Evolutionary conservation across 2,329 filamentous ascomycete genomes (phyloP).

Genomic region (Ceratocystis papillata): DNA sequence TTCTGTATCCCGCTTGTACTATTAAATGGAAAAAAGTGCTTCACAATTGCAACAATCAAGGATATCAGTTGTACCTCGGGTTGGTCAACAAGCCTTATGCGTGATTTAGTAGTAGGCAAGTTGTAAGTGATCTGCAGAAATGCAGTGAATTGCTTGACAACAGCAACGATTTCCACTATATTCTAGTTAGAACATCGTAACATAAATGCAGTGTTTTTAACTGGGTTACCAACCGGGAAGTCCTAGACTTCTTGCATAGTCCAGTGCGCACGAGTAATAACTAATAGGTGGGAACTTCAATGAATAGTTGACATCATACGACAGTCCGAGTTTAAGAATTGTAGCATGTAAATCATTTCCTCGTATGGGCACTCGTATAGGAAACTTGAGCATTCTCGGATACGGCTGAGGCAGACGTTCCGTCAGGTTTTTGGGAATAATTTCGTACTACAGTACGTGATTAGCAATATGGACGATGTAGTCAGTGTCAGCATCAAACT

Average conservation of each 20-base stretch:
- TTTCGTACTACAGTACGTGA: conserved; percentile 38
- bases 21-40: conserved; percentile 65
- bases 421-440: conserved; percentile 52
- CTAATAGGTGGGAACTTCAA: conserved; percentile 66
- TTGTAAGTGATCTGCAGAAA: conserved; percentile 15
- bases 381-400: conserved; percentile 47
- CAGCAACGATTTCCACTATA: conserved; percentile 26
- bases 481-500: background rate
- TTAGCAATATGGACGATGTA: conserved; percentile 17
- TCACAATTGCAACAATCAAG: conserved; percentile 63
- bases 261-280: conserved; percentile 53
- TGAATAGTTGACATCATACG: conserved; percentile 57
- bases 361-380: conserved; percentile 35
- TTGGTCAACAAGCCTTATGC: conserved; percentile 37
- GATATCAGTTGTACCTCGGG: conserved; percentile 67
- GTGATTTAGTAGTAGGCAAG: conserved; percentile 17
- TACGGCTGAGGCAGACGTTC: conserved; percentile 53
- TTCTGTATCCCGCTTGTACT: conserved; percentile 34
- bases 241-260: conserved; percentile 59
- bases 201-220: background rate
- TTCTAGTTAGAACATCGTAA: background rate
- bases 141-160: conserved; percentile 17
- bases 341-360: conserved; percentile 53
- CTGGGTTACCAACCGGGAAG: conserved; percentile 52
- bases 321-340: conserved; percentile 50